Evolutionary conservation across 495 filamentous ascomycete genomes (phyloP), one percentile per base, ranked within the genome.

Genomic region (Neurospora sp.): DNA sequence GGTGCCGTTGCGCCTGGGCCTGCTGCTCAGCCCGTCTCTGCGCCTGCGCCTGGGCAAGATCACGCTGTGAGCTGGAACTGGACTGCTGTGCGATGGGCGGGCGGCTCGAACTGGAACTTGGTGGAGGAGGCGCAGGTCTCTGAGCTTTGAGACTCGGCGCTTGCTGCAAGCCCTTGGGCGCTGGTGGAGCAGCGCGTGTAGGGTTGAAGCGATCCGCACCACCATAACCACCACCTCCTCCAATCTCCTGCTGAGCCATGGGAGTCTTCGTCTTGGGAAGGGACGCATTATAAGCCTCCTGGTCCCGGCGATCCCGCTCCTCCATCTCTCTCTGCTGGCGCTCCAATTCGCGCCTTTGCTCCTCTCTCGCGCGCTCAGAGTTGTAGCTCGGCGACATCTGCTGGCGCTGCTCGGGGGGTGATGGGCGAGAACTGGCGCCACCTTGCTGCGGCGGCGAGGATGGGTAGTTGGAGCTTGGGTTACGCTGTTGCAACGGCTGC

Each of bases 221-320:
- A 27, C 81, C 75, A 66, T 80, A 84, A 66, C 86, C 54, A 66
- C 54, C 54, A 35, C 54, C 54, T 14, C 42, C 85, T 59, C 91
- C 92, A 76, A 95, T 81, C 81, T 97, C 94, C 81, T 97, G 94
- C 78, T 97, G 92, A n/a, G 93, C 94, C 39, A 93, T 78, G 0
- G 93, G 92, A 5, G 87, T 82, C 73, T 92, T 90, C 14, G 86
- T 87, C 82, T 96, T 90, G 18, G 94, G 93, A 59, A 97, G 79
- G 16, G 91, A 91, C n/a, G 92, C 90, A 81, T 97, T 96, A 80
- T 96, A 97, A 27, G 89, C 92, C 77, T 93, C 93, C 75, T 91
- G 86, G 8, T 97, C 93, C 72, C 88, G 86, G 74, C 90, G 89
- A 69, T 87, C 86, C 76, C 90, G 88, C 76, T 94, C 90, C 72